Base-by-base conservation (phyloP, 2,329 filamentous ascomycete genomes). In the Epichloe glyceriae region DNA sequence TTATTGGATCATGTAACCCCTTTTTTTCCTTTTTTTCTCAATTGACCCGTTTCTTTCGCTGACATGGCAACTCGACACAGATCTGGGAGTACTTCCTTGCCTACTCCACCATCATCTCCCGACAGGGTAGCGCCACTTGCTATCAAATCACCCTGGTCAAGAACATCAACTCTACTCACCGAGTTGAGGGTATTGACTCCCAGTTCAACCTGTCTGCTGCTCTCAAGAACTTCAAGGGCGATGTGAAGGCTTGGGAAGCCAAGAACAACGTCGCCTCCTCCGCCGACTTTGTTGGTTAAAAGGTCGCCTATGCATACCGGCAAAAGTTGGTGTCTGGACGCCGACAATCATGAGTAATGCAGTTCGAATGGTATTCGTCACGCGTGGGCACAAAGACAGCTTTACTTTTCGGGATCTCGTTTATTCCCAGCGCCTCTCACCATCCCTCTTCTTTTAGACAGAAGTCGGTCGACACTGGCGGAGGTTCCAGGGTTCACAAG, bases 61-160 rank as follows among this genome's bases (percentile, higher is more conserved):
- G 37, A 5, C 40, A 11, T 8, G 39, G 17, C 2, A 50, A 17
- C 5, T 19, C 42, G 17, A 17, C 19, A 6, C 19, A 86, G 82
- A 94, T 94, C 68, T 95, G 89, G 88, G 88, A 94, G 66, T 90
- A 82, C 73, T 95, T 95, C 80, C 79, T 95, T 55, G 86, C 87
- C 58, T 90, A 82, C 68, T 88, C 86, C 33, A 88, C 85, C 67
- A 95, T 95, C 66, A 79, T 80, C 67, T 88, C 88, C 43, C 83
- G 89, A 65, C 88, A 95, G 71, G 88, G 89, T 60, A 76, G 78
- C 61, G 88, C 88, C 49, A 90, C 86, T 41, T 94, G 88, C 78
- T 95, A 82, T 75, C 88, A 95, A 74, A 87, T 95, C 64, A 83
- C 82, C 34, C 72, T 90, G 55, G 86, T 93, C 69, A 95, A 95